These are phyloP conservation scores for Physcia stellaris DNA, from an alignment of 495 filamentous ascomycete species.

Conservation along the genomic window DNA sequence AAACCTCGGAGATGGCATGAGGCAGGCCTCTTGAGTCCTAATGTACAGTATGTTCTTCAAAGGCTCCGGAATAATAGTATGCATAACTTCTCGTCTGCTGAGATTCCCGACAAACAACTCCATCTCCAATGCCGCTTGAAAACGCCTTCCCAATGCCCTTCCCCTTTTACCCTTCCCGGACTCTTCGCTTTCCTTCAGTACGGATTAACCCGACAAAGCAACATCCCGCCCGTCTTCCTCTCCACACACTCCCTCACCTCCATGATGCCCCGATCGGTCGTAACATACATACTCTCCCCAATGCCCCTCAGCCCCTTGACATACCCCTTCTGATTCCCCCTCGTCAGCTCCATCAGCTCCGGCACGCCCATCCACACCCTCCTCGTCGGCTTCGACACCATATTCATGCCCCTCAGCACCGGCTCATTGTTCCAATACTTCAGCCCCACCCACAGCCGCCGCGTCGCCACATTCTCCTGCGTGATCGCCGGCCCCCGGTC, in stretches of 20 bases:
- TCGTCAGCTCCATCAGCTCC: conserved; percentile 46
- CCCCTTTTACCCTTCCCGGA: no score
- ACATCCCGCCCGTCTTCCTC: conserved; percentile 70
- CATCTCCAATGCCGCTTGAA: conserved; percentile 8
- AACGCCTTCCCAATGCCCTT: conserved; percentile 8
- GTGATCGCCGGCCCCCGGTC: conserved; percentile 46
- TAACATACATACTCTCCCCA: conserved; percentile 74
- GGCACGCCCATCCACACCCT: conserved; percentile 48
- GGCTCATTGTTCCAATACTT: conserved; percentile 89
- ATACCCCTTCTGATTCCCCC: conserved; percentile 48
- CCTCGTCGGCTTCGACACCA: conserved; percentile 68
- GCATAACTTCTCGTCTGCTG: no score
- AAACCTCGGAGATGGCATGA: no score
- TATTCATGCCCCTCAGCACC: conserved; percentile 54
- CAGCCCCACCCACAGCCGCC: conserved; percentile 80
- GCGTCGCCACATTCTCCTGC: conserved; percentile 57
- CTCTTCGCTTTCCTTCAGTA: no score
- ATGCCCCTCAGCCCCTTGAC: conserved; percentile 60
- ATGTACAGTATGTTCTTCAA: no score
- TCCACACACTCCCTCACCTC: conserved; percentile 80
- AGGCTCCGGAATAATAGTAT: no score
- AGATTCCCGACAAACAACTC: no score
- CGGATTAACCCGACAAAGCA: conserved; percentile 55
- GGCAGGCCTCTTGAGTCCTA: no score
- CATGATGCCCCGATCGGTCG: conserved; percentile 65